phyloP scores from a whole-genome alignment of 192 early-diverging fungal species.

The Diversispora eburnea region DNA sequence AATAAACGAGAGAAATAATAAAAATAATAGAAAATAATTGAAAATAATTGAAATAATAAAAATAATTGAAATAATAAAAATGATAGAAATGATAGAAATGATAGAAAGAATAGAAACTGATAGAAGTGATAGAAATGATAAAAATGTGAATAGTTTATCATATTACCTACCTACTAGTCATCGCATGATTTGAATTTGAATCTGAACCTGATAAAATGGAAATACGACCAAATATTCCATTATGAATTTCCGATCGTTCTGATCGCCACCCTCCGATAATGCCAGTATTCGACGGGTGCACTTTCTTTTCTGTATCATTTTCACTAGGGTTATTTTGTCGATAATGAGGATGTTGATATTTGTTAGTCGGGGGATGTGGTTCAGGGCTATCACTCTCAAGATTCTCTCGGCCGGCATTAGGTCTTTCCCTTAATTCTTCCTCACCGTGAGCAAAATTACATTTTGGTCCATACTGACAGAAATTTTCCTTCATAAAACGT shows the following conservation, averaged over 20 bases:
- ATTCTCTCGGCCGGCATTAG: background rate
- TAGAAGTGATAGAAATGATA: background rate
- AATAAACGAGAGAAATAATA: no score
- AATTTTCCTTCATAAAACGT: slow-evolving; percentile 69
- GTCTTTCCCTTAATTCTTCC: slow-evolving; percentile 40
- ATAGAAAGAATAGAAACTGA: background rate
- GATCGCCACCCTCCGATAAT: slow-evolving; percentile 4
- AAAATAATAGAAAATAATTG: no score
- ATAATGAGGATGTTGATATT: slow-evolving; percentile 14
- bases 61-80: no score
- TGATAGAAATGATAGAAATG: background rate
- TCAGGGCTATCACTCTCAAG: background rate
- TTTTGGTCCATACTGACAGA: slow-evolving; percentile 81
- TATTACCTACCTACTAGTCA: background rate
- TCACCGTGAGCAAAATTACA: slow-evolving; percentile 72
- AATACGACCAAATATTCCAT: slow-evolving; percentile 27
- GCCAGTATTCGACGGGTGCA: background rate
- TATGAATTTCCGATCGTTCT: slow-evolving; percentile 26
- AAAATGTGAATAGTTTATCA: no score
- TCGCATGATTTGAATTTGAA: background rate
- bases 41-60: no score
- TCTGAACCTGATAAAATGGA: background rate
- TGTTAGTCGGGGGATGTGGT: background rate
- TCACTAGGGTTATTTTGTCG: background rate
- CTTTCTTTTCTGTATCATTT: background rate